A percentile compares a stretch with the other conserved stretches of the same genome.
Evolutionary conservation across 257 asterid species (phyloP).

Genomic region (Cruciata laevipes): DNA sequence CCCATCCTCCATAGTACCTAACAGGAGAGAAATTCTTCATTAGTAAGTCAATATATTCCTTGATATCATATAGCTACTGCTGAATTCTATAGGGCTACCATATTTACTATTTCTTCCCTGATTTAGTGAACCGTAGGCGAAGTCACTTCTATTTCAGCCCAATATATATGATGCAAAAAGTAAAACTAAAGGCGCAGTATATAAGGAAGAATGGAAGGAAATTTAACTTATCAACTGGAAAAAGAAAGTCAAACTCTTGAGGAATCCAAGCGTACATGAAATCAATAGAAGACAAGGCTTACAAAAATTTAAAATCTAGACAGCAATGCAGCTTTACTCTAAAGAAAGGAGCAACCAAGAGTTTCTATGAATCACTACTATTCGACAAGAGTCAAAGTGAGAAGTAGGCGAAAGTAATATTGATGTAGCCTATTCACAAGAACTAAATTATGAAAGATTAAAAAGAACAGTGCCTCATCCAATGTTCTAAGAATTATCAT

Average conservation of each 20-base stretch:
- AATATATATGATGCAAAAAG: background rate
- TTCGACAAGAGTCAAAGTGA: background rate
- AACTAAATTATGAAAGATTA: background rate
- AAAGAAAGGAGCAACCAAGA: background rate
- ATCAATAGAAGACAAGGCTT: background rate
- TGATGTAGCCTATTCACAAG: background rate
- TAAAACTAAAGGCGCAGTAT: background rate
- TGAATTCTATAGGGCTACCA: too few relatives aligned
- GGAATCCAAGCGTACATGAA: too few relatives aligned
- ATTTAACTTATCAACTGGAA: background rate
- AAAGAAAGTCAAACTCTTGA: background rate
- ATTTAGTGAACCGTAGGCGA: background rate
- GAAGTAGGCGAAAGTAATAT: background rate
- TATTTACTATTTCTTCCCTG: background rate
- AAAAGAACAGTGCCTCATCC: background rate
- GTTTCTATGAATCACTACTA: background rate
- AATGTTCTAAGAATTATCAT: background rate
- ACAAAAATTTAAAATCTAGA: background rate
- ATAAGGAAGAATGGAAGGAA: background rate
- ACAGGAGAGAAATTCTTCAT: conserved; percentile 7
- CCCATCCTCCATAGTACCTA: conserved; percentile 99
- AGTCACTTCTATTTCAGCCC: background rate
- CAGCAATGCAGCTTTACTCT: background rate
- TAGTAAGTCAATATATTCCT: conserved; percentile 4
- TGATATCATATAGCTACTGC: background rate